Evolutionary conservation across 2,329 filamentous ascomycete species (phyloP).

Genomic region (Stylonectria norvegica): DNA sequence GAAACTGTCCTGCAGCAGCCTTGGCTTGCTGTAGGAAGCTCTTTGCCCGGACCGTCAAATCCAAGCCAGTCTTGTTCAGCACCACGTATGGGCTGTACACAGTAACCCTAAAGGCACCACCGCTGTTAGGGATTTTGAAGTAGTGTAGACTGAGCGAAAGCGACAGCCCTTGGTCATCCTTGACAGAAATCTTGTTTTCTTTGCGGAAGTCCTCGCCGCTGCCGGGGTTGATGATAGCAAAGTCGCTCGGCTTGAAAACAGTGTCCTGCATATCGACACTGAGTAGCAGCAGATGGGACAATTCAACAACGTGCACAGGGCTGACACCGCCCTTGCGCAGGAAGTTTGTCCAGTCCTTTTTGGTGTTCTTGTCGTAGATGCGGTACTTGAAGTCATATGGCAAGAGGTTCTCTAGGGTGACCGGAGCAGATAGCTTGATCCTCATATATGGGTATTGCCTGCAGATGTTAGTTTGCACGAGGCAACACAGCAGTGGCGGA

Average conservation of each 20-base stretch:
- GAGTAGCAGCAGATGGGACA: conserved; percentile 87
- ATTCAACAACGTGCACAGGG: conserved; percentile 93
- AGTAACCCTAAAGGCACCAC: conserved; percentile 92
- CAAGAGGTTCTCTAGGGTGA: conserved; percentile 90
- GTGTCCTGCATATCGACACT: conserved; percentile 98
- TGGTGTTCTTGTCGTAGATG: conserved; percentile 97
- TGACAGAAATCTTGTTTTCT: conserved; percentile 74
- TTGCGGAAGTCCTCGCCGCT: conserved; percentile 83
- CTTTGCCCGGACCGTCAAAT: conserved; percentile 85
- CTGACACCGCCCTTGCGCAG: conserved; percentile 93
- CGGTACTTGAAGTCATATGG: conserved; percentile 99
- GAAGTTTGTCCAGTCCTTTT: conserved; percentile 99
- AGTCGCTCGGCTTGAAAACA: conserved; percentile 90
- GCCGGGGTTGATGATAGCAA: conserved; percentile 92
- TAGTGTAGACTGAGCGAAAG: conserved; percentile 87
- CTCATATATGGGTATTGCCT: conserved; percentile 92
- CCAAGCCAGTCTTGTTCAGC: conserved; percentile 89
- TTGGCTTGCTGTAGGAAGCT: conserved; percentile 80
- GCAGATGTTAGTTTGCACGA: conserved; percentile 16
- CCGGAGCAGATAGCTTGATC: conserved; percentile 83
- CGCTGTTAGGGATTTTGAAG: conserved; percentile 82
- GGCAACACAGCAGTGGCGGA: fast-evolving
- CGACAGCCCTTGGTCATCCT: conserved; percentile 77
- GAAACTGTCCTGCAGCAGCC: conserved; percentile 76
- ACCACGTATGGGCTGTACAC: conserved; percentile 94